Conservation (phyloP, 2,329 filamentous ascomycete species). For the Fusarium lateritium region DNA sequence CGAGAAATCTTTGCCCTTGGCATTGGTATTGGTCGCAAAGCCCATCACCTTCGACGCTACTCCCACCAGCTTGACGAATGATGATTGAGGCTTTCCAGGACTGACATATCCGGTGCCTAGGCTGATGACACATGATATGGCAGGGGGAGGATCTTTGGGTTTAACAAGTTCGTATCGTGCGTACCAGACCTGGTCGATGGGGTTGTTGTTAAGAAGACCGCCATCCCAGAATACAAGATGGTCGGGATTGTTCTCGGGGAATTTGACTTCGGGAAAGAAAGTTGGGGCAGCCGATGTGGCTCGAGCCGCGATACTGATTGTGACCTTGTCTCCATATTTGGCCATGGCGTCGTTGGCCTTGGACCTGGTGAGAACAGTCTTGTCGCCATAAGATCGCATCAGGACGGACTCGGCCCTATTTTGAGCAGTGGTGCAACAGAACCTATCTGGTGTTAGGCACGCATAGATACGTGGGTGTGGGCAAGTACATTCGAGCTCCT, state of each 20-base stretch:
- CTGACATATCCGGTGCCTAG: constrained; percentile 31
- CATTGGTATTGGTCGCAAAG: too few relatives aligned
- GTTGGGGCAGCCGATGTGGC: constrained; percentile 40
- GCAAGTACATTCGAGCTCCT: constrained; percentile 26
- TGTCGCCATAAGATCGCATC: too few relatives aligned
- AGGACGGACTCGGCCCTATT: too few relatives aligned
- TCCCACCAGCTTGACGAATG: too few relatives aligned
- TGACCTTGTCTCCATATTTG: constrained; percentile 25
- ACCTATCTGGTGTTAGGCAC: background rate
- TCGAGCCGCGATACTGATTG: constrained; percentile 38
- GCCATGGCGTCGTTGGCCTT: too few relatives aligned
- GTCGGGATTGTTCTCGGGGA: constrained; percentile 15
- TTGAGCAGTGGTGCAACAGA: too few relatives aligned
- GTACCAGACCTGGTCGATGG: constrained; percentile 42
- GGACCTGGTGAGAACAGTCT: too few relatives aligned
- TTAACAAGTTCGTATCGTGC: constrained; percentile 37
- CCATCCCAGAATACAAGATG: constrained; percentile 36
- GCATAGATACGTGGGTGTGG: rapidly evolving
- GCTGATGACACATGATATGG: constrained; percentile 32
- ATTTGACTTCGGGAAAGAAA: constrained; percentile 36
- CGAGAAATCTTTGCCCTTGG: constrained; percentile 39
- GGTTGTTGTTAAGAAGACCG: constrained; percentile 42
- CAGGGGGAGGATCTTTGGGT: background rate
- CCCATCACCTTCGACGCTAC: too few relatives aligned
- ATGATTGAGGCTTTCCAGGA: background rate